Evolutionary conservation across 805 yeast genomes (phyloP).

Genomic region (Yarrowia sp.): DNA sequence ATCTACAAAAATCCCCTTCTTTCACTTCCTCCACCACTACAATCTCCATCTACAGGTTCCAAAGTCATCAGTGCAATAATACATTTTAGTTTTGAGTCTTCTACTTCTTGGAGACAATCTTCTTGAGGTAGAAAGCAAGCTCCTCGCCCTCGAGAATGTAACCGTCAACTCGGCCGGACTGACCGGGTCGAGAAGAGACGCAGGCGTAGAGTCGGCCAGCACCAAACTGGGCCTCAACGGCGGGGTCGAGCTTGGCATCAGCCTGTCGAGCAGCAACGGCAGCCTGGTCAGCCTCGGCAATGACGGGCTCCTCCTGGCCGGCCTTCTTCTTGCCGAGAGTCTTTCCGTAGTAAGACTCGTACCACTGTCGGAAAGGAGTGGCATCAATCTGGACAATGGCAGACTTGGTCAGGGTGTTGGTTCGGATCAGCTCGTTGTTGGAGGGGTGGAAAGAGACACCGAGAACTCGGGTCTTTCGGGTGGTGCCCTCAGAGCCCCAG

Average conservation of each 20-base stretch:
- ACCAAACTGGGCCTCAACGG: conserved; percentile 95
- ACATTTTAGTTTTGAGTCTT: conserved; percentile 52
- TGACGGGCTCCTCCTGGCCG: conserved; percentile 52
- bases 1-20: no score
- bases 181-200: conserved; percentile 99
- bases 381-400: conserved; percentile 99
- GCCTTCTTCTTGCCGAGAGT: conserved; percentile 83
- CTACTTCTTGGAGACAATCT: conserved; percentile 99
- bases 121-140: conserved; percentile 99
- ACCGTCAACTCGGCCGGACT: conserved; percentile 99
- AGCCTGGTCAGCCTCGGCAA: conserved; percentile 73
- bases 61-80: conserved; percentile 34
- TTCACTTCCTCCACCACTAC: not conserved
- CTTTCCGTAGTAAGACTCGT: conserved; percentile 97
- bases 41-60: not conserved
- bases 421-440: conserved; percentile 99
- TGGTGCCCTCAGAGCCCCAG: conserved; percentile 98
- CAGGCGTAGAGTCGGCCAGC: conserved; percentile 99
- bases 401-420: conserved; percentile 98
- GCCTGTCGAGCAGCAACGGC: conserved; percentile 92
- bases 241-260: conserved; percentile 81
- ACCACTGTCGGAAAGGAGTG: conserved; percentile 99
- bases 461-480: conserved; percentile 99
- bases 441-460: conserved; percentile 99
- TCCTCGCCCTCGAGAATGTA: conserved; percentile 99